Conservation (phyloP, 257 asterid species). For the Solanum acaule region DNA sequence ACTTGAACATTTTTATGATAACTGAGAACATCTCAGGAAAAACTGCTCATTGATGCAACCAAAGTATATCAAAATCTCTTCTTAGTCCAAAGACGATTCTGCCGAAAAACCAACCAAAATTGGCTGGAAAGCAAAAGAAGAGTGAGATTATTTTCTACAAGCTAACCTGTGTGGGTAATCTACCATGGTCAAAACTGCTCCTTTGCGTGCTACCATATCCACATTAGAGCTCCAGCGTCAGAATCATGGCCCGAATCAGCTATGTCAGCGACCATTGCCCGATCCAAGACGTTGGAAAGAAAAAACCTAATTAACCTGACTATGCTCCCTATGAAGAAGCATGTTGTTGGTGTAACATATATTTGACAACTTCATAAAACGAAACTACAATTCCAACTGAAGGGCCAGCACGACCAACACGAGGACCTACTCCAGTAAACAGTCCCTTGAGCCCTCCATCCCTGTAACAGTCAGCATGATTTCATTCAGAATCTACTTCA, state of each 20-base stretch:
- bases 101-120: conserved; percentile 1
- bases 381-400: conserved; percentile 93
- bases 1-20: not conserved
- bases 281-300: not conserved
- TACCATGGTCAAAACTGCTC: conserved; percentile 25
- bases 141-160: conserved; percentile 25
- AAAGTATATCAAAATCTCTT: conserved; percentile 26
- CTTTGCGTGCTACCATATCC: conserved; percentile 12
- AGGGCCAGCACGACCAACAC: conserved; percentile 97
- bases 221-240: not conserved
- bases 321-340: conserved; percentile 3
- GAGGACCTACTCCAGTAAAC: conserved; percentile 95
- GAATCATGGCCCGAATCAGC: not conserved
- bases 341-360: conserved; percentile 41
- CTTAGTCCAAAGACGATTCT: conserved; percentile 8
- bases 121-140: conserved; percentile 17
- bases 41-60: conserved; percentile 10
- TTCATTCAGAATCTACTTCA: not conserved
- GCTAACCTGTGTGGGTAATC: not conserved
- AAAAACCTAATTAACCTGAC: not conserved
- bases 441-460: conserved; percentile 84
- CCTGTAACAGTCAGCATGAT: conserved; percentile 28
- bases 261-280: not conserved
- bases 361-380: conserved; percentile 83
- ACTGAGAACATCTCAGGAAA: conserved; percentile 26